Conservation (phyloP, 345 rosid species). For the Eucalyptus regnans region DNA sequence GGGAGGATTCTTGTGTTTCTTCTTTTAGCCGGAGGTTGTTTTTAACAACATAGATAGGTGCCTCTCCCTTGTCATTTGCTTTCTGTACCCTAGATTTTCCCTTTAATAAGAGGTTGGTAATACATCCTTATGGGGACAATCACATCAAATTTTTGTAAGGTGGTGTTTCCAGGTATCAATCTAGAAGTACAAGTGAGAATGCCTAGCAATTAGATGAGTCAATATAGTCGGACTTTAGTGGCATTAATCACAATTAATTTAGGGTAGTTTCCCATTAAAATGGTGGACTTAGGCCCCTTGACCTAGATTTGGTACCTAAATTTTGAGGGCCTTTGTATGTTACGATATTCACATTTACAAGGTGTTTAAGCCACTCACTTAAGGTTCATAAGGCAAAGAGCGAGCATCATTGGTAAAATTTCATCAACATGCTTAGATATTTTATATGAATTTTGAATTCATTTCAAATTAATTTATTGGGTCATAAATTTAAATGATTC, state of each 20-base stretch:
- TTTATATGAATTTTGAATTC: not conserved
- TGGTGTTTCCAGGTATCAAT: not conserved
- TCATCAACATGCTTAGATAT: not conserved
- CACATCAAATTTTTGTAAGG: not conserved
- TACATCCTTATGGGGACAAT: not conserved
- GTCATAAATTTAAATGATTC: not conserved
- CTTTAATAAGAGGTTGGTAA: constrained; percentile 2
- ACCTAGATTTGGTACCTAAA: not conserved
- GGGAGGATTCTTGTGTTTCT: not conserved
- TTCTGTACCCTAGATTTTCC: not conserved
- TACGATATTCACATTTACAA: not conserved
- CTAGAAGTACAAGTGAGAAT: not conserved
- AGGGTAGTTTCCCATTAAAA: not conserved
- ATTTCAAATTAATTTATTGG: not conserved
- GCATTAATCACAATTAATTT: not conserved
- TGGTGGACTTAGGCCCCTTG: not conserved
- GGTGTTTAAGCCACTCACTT: not conserved
- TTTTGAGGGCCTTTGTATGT: not conserved
- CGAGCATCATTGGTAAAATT: not conserved
- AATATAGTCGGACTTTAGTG: not conserved
- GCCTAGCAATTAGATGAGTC: not conserved
- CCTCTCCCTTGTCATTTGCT: not conserved
- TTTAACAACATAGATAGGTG: not conserved
- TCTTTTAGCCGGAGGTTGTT: not conserved
- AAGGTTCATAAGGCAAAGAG: not conserved